These are phyloP conservation scores for Quercus tomentella DNA, from an alignment of 331 rosid species.

Conservation along the genomic window DNA sequence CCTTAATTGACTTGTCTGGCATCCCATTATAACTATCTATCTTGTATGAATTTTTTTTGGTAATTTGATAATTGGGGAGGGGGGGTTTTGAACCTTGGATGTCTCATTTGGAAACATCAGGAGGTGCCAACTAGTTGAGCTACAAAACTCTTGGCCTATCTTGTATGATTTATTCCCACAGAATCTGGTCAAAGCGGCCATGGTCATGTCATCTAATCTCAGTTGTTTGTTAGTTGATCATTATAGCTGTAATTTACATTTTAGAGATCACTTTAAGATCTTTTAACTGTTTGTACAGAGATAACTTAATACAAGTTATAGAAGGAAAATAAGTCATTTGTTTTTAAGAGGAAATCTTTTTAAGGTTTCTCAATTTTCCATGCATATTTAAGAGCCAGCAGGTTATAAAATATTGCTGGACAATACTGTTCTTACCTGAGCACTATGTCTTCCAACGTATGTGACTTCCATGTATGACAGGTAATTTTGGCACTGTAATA, in stretches of 20 bases:
- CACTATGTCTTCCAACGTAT: not conserved
- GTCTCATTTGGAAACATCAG: too few relatives aligned
- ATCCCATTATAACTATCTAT: not conserved
- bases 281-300: not conserved
- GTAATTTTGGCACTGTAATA: constrained; percentile 73
- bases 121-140: too few relatives aligned
- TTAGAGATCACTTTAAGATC: too few relatives aligned
- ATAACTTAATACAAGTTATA: not conserved
- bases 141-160: too few relatives aligned
- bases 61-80: too few relatives aligned
- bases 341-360: not conserved
- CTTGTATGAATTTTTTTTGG: too few relatives aligned
- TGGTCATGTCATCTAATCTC: too few relatives aligned
- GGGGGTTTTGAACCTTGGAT: too few relatives aligned
- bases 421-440: not conserved
- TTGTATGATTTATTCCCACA: too few relatives aligned
- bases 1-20: not conserved
- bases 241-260: too few relatives aligned
- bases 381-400: not conserved
- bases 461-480: constrained; percentile 34
- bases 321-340: not conserved
- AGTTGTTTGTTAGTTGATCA: too few relatives aligned
- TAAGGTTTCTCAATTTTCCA: not conserved
- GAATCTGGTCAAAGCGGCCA: too few relatives aligned
- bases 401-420: not conserved